Evolutionary conservation across 2,329 filamentous ascomycete species (phyloP), one percentile per base, ranked within the genome.

Genomic region (Atkinsonella texensis): DNA sequence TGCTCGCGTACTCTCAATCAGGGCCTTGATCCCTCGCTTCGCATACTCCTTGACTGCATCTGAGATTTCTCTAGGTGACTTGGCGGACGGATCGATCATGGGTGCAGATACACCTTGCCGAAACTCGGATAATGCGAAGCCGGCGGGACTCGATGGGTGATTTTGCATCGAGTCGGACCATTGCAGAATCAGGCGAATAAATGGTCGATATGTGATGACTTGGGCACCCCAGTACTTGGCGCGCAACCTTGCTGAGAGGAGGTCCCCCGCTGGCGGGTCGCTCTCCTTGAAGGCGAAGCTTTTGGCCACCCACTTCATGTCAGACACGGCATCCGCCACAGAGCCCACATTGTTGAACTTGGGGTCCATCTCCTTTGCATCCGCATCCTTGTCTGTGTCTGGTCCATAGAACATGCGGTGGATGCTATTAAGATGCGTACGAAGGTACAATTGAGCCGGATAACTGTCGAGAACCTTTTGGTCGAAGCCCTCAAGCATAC

Each of bases 171-270:
- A 59, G 56, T 67, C 59, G 52, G 70, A 68, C 63, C 71, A 66
- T 56, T 81, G 66, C 58, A 84, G 66, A 45, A 84, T 76, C 54
- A 75, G 70, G 56, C 73, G 70, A 50, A 84, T 65, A 54, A 91
- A 89, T 1, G 87, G 88, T 23, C 93, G 80, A 64, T 93, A 86
- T 28, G 91, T 90, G 62, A 97, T 90, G 55, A 94, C 89, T 57
- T 85, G 80, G 0, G 89, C 90, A 18, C 93, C 93, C 74, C 91
- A 97, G 67, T 93, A 97, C 66, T 98, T 97, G 13, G 87, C 93
- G 42, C 91, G 83, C 55, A 97, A 74, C 20, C 93, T 81, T 33
- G 91, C 91, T 12, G 81, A 75, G 15, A 96, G 81, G 54, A 97
- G 89, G 47, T 95, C 83, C 0, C 63, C 66, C 0, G 89, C 79